Conservation (phyloP, 1,139 yeast species). For the Kluyveromyces sp. region DNA sequence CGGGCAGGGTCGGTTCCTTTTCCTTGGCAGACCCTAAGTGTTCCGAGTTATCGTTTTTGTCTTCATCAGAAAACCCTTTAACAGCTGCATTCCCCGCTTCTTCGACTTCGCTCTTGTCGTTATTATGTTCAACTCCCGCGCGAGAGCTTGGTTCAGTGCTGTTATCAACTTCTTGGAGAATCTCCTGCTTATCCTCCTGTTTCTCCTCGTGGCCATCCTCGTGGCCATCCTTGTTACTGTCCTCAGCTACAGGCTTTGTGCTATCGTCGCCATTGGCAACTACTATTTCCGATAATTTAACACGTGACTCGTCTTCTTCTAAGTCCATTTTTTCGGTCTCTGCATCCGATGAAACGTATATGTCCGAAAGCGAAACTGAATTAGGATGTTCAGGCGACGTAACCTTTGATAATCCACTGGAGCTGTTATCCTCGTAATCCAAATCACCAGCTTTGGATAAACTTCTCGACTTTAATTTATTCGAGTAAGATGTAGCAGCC, state of each 20-base stretch:
- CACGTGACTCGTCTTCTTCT: constrained; percentile 8
- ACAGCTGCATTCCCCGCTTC: too few species aligned
- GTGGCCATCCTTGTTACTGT: neutral
- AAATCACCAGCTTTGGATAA: neutral
- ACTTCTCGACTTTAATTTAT: neutral
- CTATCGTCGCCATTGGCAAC: neutral
- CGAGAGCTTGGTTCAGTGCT: too few species aligned
- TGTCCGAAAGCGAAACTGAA: constrained; percentile 18
- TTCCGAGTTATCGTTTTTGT: neutral
- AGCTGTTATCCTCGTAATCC: constrained; percentile 19
- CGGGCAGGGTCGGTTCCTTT: neutral
- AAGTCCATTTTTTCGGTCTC: constrained; percentile 29
- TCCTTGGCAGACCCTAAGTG: neutral
- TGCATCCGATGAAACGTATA: constrained; percentile 28
- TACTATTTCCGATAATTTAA: constrained; percentile 2
- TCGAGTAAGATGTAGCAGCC: neutral
- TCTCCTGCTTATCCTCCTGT: too few species aligned
- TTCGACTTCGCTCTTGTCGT: too few species aligned
- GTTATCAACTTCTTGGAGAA: too few species aligned
- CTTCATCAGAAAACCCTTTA: neutral
- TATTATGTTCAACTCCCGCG: too few species aligned
- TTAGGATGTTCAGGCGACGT: constrained; percentile 18
- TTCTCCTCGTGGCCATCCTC: too few species aligned
- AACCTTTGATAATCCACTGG: constrained; percentile 19
- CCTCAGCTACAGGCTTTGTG: neutral